Base-by-base conservation (phyloP, 441 rosid species). In the Geranium incanum region DNA sequence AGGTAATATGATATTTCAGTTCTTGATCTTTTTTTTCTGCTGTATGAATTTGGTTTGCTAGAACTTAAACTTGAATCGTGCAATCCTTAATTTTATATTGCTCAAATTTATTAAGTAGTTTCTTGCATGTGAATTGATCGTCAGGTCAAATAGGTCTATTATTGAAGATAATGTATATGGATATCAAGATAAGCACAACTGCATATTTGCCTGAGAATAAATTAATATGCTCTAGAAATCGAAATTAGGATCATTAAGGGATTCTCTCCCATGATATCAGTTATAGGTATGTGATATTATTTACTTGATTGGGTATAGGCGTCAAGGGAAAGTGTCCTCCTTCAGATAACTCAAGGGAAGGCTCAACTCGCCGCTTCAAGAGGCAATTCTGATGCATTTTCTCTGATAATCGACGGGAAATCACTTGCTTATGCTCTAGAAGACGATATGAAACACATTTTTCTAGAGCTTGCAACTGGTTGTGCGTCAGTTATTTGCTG, bases 401-500 rank as follows among this genome's bases (percentile, higher is more conserved):
- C 91, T 33, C 78, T 88, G 79, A 84, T 88, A 79, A 86, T 88
- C 21, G 93, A 88, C 48, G 93, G 93, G 60, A 87, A 87, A 70
- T 88, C 93, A 1, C 85, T 88, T 41, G 73, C 89, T n/a, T 86
- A 86, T 69, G 93, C 93, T 37, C 82, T 88, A 36, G 87, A 86
- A 62, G 91, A 88, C 4, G 84, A 83, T 66, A 68, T 83, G 68
- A 82, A 84, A 85, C 75, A 78, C 6, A 72, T 19, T 36, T 84
- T 88, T 78, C 82, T 88, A 69, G 82, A 79, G 68, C 88, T 88
- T 71, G 91, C 93, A 18, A 74, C 83, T 39, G 78, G 88, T 38
- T 88, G 93, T 79, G 88, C 93, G 21, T 86, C 93, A 41, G 93
- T 88, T 66, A 88, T 88, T 72, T 88, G 91, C 73, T 88, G 93